phyloP scores from a whole-genome alignment of 768 basidiomycete genomes.

The Daedaleopsis nitida region DNA sequence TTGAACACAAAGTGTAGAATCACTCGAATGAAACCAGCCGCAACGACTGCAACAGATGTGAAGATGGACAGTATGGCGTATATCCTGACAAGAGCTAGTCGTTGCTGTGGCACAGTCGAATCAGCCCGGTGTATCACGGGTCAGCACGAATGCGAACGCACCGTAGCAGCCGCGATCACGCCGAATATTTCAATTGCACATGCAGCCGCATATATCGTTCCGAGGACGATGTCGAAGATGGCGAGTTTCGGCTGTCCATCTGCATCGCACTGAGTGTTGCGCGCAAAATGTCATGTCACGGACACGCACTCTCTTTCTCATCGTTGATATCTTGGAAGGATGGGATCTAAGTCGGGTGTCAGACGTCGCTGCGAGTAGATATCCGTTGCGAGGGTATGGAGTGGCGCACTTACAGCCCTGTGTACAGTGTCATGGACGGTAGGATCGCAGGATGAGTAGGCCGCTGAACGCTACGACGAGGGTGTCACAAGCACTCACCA shows the following conservation, averaged over 20 bases:
- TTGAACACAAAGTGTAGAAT: constrained; percentile 71
- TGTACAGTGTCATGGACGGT: neutral
- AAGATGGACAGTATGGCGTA: constrained; percentile 56
- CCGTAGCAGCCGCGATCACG: constrained; percentile 48
- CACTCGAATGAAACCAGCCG: constrained; percentile 53
- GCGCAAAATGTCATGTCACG: neutral
- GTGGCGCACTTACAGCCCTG: constrained; percentile 12
- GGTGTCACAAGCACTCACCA: constrained; percentile 48
- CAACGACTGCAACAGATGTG: constrained; percentile 51
- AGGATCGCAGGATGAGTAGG: constrained; percentile 34
- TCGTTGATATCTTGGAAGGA: constrained; percentile 56
- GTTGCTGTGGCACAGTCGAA: constrained; percentile 43
- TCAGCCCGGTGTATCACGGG: neutral
- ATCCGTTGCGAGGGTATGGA: neutral
- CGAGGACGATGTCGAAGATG: constrained; percentile 59
- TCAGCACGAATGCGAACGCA: constrained; percentile 35
- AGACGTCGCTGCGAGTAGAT: neutral
- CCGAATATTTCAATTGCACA: constrained; percentile 60
- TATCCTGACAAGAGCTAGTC: constrained; percentile 49
- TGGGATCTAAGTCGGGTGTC: constrained; percentile 46
- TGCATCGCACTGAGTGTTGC: constrained; percentile 31
- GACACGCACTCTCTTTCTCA: constrained; percentile 49
- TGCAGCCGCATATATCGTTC: constrained; percentile 54
- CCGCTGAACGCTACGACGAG: neutral
- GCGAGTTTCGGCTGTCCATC: constrained; percentile 46